Evolutionary conservation across 805 yeast species (phyloP).

Genomic region (Candida ponderosae): DNA sequence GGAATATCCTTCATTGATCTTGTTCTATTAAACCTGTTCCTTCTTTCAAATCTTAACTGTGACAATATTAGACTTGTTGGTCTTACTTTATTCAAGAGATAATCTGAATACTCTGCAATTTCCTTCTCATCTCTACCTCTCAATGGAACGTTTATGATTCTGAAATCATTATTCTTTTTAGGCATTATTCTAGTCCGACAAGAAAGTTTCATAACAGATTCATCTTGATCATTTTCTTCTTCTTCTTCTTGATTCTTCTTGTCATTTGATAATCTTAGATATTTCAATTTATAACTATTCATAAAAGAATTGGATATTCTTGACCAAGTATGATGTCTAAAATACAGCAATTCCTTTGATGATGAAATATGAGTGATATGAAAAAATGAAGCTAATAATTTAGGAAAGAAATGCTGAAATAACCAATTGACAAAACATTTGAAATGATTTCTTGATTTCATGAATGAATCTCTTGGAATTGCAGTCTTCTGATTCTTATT

Average conservation of each 20-base stretch:
- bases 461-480: no score
- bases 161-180: constrained; percentile 43
- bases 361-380: constrained; percentile 56
- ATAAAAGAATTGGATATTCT: constrained; percentile 33
- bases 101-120: constrained; percentile 23
- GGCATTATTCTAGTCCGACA: constrained; percentile 48
- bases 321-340: constrained; percentile 54
- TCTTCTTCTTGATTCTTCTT: not conserved
- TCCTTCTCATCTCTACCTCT: constrained; percentile 27
- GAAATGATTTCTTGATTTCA: constrained; percentile 28
- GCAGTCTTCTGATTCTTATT: no score
- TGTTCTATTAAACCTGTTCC: constrained; percentile 24
- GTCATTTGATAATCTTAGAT: constrained; percentile 24
- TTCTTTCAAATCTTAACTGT: constrained; percentile 22
- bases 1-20: constrained; percentile 41
- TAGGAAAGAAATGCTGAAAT: constrained; percentile 35
- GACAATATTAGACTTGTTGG: constrained; percentile 35
- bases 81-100: constrained; percentile 28
- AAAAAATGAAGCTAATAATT: constrained; percentile 46
- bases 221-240: constrained; percentile 16
- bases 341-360: constrained; percentile 34
- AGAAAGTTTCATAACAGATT: constrained; percentile 12
- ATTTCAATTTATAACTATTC: constrained; percentile 29
- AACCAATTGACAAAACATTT: constrained; percentile 50
- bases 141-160: constrained; percentile 52